Base-by-base conservation (phyloP, 805 yeast genomes). In the Scheffersomyces amazonensis region DNA sequence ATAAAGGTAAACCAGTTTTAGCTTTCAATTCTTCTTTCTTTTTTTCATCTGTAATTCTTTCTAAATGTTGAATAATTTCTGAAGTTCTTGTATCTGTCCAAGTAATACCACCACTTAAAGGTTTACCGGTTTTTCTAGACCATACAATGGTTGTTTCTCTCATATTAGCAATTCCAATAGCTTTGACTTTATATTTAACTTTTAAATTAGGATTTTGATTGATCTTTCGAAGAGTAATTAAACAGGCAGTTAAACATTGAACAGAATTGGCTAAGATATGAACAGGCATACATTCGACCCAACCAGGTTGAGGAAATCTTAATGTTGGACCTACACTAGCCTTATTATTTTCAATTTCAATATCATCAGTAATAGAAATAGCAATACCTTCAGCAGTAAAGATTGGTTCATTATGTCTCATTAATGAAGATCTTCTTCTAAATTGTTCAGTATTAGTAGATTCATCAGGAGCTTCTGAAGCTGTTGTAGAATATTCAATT, bases 41-140 rank as follows among this genome's bases (percentile, higher is more conserved):
- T 22, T 75, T 81, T 31, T 69, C 72, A 18, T 81, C 70, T 18
- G 76, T 71, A 48, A 70, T 69, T 41, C 71, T 66, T 50, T 75
- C 75, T 56, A 83, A 71, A 47, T 80, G 76, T 44, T 76, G 76
- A 37, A 88, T 89, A 34, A 86, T 74, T 15, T 72, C 78, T 8
- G 85, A 66, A 29, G 95, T 91, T 56, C 98, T 77, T 29, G 95
- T 86, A 65, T 90, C 98, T 45, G 91, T 87, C 98, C 98, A 90
- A 25, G 90, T 95, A 59, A 90, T 87, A 54, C 96, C 97, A 58
- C 86, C 83, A 56, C 82, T 76, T 39, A 88, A 75, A 3, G 96
- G 95, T 47, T 69, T 66, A 29, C 96, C 96, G 2, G 96, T 88
- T 37, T 70, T 70, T 48, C 80, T 75, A 40, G 88, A 83, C 96